Conservation (phyloP, 768 basidiomycete species). For the Kondoa subrosea region DNA sequence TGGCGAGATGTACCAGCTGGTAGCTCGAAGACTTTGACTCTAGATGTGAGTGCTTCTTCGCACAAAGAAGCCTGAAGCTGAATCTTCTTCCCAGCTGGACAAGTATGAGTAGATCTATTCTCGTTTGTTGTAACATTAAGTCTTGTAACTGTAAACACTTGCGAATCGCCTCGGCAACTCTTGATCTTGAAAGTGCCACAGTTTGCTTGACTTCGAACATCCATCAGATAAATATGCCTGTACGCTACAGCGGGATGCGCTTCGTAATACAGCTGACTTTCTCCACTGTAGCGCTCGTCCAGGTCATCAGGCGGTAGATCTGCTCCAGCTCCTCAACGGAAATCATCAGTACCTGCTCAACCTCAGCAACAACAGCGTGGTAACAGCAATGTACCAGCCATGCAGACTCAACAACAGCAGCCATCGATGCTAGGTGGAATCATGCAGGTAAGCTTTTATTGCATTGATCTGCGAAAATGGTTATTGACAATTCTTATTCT, state of each 20-base stretch:
- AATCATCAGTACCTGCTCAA: background rate
- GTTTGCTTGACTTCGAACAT: background rate
- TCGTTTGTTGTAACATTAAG: background rate
- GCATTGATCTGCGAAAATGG: too few relatives aligned
- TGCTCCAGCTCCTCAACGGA: background rate
- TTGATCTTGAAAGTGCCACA: background rate
- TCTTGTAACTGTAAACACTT: background rate
- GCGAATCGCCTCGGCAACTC: background rate
- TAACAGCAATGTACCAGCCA: background rate
- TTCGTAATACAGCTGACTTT: too few relatives aligned
- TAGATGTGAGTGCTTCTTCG: slow-evolving; percentile 47
- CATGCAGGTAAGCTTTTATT: too few relatives aligned
- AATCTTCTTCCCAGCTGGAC: background rate
- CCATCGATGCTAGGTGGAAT: slow-evolving; percentile 16
- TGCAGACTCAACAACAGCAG: background rate
- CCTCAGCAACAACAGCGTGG: background rate
- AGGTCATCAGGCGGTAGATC: too few relatives aligned
- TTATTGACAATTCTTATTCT: too few relatives aligned
- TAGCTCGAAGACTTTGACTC: slow-evolving; percentile 72
- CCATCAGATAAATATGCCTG: background rate
- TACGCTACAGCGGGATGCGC: background rate
- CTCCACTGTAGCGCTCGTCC: too few relatives aligned
- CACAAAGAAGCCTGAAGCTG: background rate
- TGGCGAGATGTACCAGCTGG: slow-evolving; percentile 23
- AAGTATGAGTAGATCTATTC: background rate